Percentiles rank a stretch among this genome's conserved stretches.
Evolutionary conservation across 495 filamentous ascomycete species (phyloP).

Genomic region (Parathielavia hyrcaniae): DNA sequence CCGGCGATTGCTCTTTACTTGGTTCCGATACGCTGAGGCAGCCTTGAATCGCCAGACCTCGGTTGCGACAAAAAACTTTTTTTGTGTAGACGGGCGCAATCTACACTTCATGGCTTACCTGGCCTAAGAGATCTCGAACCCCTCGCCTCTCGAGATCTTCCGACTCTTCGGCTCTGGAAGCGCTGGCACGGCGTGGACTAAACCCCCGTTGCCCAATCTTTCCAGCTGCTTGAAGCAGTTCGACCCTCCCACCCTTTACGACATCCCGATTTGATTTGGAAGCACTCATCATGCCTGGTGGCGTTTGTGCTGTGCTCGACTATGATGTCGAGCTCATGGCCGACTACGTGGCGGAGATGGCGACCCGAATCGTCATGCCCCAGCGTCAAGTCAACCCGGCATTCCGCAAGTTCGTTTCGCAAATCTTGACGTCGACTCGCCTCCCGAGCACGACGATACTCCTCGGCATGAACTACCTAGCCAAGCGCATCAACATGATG

Average conservation of each 20-base stretch:
- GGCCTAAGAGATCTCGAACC: slow-evolving; percentile 38
- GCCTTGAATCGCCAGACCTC: not conserved
- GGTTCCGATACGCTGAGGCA: not conserved
- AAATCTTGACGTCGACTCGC: slow-evolving; percentile 89
- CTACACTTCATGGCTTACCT: slow-evolving; percentile 40
- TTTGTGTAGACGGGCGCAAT: slow-evolving; percentile 4
- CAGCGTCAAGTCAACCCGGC: slow-evolving; percentile 60
- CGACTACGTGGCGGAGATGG: slow-evolving; percentile 93
- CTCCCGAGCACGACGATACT: slow-evolving; percentile 94
- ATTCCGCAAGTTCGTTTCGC: slow-evolving; percentile 91
- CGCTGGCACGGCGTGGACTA: slow-evolving; percentile 24
- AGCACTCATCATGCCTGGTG: slow-evolving; percentile 56
- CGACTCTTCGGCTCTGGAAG: slow-evolving; percentile 41
- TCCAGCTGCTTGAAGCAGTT: slow-evolving; percentile 44
- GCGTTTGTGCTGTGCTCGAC: slow-evolving; percentile 91
- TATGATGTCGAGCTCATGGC: slow-evolving; percentile 99
- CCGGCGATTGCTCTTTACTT: slow-evolving; percentile 1
- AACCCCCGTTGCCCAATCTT: slow-evolving; percentile 13
- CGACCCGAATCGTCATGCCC: slow-evolving; percentile 70
- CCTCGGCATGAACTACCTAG: slow-evolving; percentile 84
- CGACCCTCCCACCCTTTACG: slow-evolving; percentile 19
- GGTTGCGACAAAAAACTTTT: not conserved
- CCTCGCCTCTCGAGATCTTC: slow-evolving; percentile 21
- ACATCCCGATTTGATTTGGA: slow-evolving; percentile 2
- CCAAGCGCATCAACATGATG: slow-evolving; percentile 71